These are phyloP conservation scores for Aspergillus biplanus DNA, from an alignment of 495 filamentous ascomycete species.

Conservation along the genomic window DNA sequence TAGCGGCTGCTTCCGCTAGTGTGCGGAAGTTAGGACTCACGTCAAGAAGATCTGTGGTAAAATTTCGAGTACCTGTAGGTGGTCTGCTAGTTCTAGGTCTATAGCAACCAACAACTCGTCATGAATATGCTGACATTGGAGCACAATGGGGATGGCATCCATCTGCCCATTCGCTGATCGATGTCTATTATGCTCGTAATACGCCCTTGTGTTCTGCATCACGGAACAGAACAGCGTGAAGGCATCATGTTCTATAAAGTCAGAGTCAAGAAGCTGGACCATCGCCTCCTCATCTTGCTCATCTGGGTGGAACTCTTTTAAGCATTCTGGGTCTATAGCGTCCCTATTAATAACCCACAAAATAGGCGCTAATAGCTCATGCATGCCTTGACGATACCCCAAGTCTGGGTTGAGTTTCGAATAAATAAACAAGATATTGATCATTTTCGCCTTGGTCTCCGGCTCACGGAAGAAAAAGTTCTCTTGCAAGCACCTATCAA, in stretches of 20 bases:
- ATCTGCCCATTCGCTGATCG: conserved; percentile 44
- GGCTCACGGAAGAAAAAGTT: conserved; percentile 86
- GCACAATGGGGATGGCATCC: conserved; percentile 77
- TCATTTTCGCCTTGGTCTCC: conserved; percentile 75
- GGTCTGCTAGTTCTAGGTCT: conserved; percentile 80
- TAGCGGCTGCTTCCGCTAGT: conserved; percentile 1
- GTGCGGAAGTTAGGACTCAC: conserved; percentile 44
- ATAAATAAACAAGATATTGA: conserved; percentile 90
- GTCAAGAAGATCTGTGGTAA: conserved; percentile 97
- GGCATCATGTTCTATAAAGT: conserved; percentile 85
- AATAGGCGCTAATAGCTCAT: conserved; percentile 90
- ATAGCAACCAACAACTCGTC: conserved; percentile 74
- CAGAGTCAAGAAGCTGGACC: conserved; percentile 65
- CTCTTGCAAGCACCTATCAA: conserved; percentile 90
- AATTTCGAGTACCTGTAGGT: conserved; percentile 83
- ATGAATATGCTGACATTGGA: conserved; percentile 83
- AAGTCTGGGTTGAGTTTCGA: conserved; percentile 89
- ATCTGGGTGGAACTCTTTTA: conserved; percentile 24
- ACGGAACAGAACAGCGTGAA: conserved; percentile 82
- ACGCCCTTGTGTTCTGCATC: conserved; percentile 84
- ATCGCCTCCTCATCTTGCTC: conserved; percentile 52
- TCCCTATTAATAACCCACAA: conserved; percentile 87
- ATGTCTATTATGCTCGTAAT: conserved; percentile 71
- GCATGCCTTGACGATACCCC: conserved; percentile 96
- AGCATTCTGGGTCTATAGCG: conserved; percentile 59